Evolutionary conservation across 2,329 filamentous ascomycete genomes (phyloP), one percentile per base, ranked within the genome.

Genomic region (Paecilomyces fulvus): DNA sequence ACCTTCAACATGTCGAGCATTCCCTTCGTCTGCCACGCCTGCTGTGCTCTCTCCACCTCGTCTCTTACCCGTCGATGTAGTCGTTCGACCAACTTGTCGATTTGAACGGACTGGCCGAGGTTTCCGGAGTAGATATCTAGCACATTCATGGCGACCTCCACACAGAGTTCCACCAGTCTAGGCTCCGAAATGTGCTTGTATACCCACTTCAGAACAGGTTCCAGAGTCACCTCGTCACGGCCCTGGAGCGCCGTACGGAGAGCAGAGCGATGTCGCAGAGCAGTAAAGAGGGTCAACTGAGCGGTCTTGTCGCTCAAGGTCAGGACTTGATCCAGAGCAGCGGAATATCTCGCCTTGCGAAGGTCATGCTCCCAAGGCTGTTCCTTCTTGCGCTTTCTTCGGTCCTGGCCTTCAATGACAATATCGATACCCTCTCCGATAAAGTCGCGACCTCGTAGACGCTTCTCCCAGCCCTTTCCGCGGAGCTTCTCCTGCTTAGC

Each of bases 91-190:
- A 86, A 80, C 52, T 79, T 79, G 59, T 89, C 85, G 56, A 97
- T 81, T 69, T 89, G 85, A 6, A 83, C 79, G 33, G 87, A 91
- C 52, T 85, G 84, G 1, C 84, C 88, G 23, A 91, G 80, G 63
- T 90, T 88, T 68, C 89, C 86, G 30, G 88, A 85, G 71, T 97
- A 99, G 37, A 97, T 77, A 67, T 99, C 92, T 20, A 97, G 77
- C 33, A 97, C 78, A 58, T 91, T 80, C 66, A 95, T 82, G 14
- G 87, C 86, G 21, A 94, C 84, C 71, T 97, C 92, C 23, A 91
- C 88, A 66, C 89, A 91, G 31, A 96, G 77, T 58, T 81, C 82
- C 51, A 94, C 85, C 70, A 94, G 88, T 55, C 89, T 84, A 31
- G 92, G 90, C 69, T 96, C 88, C 43, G 85, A 81, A 63, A 99